These are phyloP conservation scores for Naganishia vishniacii DNA, from an alignment of 768 basidiomycete species.

Conservation along the genomic window DNA sequence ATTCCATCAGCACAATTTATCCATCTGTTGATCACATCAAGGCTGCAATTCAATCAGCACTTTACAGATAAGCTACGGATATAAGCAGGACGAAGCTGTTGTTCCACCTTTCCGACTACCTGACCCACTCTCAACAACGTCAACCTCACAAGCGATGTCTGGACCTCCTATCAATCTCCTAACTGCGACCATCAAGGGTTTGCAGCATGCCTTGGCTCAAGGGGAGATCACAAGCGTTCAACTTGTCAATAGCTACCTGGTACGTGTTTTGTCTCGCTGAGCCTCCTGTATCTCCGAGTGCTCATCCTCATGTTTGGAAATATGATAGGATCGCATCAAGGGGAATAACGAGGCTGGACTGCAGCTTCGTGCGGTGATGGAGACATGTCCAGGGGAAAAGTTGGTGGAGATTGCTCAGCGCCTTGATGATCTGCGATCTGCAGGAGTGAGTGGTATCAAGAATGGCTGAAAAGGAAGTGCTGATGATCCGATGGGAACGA, in stretches of 20 bases:
- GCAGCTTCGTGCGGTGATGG: constrained; percentile 5
- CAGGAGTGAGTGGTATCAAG: neutral
- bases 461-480: neutral
- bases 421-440: neutral
- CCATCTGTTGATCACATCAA: no score
- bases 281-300: no score
- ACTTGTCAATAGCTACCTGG: neutral
- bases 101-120: no score
- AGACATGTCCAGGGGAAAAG: neutral
- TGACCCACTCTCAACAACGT: no score
- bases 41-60: no score
- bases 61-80: no score
- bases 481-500: neutral
- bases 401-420: neutral
- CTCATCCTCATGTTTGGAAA: neutral
- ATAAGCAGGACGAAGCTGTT: no score
- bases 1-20: no score
- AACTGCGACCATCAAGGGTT: neutral
- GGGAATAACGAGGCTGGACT: constrained; percentile 1
- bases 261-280: neutral
- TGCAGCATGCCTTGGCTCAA: neutral
- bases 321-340: neutral
- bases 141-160: no score
- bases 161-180: constrained; percentile 5
- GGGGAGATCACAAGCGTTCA: neutral